Evolutionary conservation across 228 moss, liverwort and hornwort species (phyloP).

Genomic region (Sphagnum magellanicum): DNA sequence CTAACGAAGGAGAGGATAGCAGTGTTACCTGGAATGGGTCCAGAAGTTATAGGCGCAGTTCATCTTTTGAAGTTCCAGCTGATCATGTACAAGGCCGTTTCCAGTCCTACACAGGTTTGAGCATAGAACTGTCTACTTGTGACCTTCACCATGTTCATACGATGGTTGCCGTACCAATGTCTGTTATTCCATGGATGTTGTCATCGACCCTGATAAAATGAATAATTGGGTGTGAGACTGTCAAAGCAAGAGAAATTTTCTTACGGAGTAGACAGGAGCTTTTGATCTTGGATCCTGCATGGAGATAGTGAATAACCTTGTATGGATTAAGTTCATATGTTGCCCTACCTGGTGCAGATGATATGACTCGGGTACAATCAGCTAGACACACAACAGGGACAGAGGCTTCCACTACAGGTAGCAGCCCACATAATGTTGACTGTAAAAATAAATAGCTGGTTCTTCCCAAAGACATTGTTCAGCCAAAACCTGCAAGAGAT

Average conservation of each 20-base stretch:
- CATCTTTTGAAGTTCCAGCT: slow-evolving; percentile 53
- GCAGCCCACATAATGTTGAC: not conserved
- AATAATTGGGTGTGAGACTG: too few relatives aligned
- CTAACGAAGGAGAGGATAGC: slow-evolving; percentile 54
- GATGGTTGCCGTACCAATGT: too few relatives aligned
- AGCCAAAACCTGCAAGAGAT: too few relatives aligned
- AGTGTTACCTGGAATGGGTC: slow-evolving; percentile 52
- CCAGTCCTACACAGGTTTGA: slow-evolving; percentile 49
- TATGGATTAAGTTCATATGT: not conserved
- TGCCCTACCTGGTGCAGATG: slow-evolving; percentile 32
- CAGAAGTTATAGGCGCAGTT: slow-evolving; percentile 73
- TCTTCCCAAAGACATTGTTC: too few relatives aligned
- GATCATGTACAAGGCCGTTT: slow-evolving; percentile 50
- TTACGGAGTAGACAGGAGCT: too few relatives aligned
- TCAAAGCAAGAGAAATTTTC: too few relatives aligned
- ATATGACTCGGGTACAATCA: slow-evolving; percentile 49
- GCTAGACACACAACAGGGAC: slow-evolving; percentile 62
- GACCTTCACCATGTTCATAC: too few relatives aligned
- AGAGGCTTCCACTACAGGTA: slow-evolving; percentile 87
- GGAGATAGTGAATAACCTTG: not conserved
- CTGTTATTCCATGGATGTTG: too few relatives aligned
- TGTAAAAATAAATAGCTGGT: too few relatives aligned
- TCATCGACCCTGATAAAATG: too few relatives aligned
- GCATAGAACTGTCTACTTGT: not conserved
- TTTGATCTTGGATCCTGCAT: not conserved